phyloP scores from a whole-genome alignment of 345 rosid genomes.

The Bruguiera gymnorhiza region DNA sequence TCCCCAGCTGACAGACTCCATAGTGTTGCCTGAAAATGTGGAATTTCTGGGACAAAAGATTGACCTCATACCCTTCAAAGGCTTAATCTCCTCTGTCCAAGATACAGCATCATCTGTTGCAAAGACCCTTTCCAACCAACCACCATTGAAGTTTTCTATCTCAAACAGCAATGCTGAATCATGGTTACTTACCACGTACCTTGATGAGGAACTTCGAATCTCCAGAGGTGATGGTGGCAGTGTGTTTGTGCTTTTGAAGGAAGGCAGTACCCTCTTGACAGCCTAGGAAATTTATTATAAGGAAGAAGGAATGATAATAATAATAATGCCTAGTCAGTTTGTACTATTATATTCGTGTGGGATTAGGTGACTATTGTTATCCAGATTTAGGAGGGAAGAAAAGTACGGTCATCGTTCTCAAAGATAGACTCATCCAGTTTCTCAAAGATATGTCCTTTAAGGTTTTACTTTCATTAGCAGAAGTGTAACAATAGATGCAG shows the following conservation, averaged over 20 bases:
- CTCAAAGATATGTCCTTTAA: too few relatives aligned
- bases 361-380: too few relatives aligned
- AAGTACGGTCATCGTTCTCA: too few relatives aligned
- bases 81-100: constrained; percentile 68
- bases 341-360: too few relatives aligned
- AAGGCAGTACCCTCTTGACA: constrained; percentile 66
- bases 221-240: constrained; percentile 89
- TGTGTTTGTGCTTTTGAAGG: constrained; percentile 80
- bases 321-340: too few relatives aligned
- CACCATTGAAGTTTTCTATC: constrained; percentile 73
- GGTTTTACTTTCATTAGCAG: too few relatives aligned
- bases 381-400: too few relatives aligned
- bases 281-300: constrained; percentile 17
- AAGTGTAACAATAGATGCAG: too few relatives aligned
- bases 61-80: constrained; percentile 68
- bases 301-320: too few relatives aligned
- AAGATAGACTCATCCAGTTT: too few relatives aligned
- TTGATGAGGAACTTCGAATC: constrained; percentile 77
- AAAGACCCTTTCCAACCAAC: constrained; percentile 82
- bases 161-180: constrained; percentile 61
- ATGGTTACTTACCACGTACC: constrained; percentile 90
- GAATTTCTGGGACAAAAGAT: constrained; percentile 82
- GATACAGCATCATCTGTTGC: constrained; percentile 82
- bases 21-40: constrained; percentile 72
- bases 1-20: constrained; percentile 82